Evolutionary conservation across 1,284 basidiomycete species (phyloP), one percentile per base, ranked within the genome.

Genomic region (Wallemia mellicola): DNA sequence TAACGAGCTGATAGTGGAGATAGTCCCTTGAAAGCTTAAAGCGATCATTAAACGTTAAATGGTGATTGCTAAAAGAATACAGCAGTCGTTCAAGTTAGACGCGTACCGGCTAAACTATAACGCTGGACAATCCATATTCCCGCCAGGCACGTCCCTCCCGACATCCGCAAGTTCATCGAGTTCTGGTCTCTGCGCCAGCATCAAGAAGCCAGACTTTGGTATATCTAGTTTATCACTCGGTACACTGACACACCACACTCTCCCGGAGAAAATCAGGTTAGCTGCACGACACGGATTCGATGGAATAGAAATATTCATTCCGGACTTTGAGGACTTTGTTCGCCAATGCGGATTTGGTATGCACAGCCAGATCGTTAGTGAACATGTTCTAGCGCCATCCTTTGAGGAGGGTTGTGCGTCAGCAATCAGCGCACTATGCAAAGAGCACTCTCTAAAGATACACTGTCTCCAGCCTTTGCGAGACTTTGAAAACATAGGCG

Each of bases 261-360:
- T 62, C n/a, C 60, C 60, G 17, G 48, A 28, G n/a, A 62, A 62
- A 60, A 58, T 62, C 58, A 2, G 59, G 15, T 28, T 32, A n/a
- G 61, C 60, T 22, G 56, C 61, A 9, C 26, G 32, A 24, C 58
- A 48, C 22, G 61, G 61, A 2, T 62, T 60, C 60, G 58, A 59
- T 30, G 59, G 58, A 2, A 59, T 62, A 30, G 61, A 62, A 57
- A 57, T 62, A 57, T 62, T 62, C 38, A 59, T 60, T 24, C 60
- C 61, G 24, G 61, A 62, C 26, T 61, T 62, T 27, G 61, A 62
- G 24, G 61, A 54, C 24, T 62, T 62, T 26, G 57, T 61, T 24
- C 28, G 60, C 15, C 58, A 60, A 38, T 54, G 59, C 54, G 30
- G 48, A 7, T 55, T 60, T 7, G 61, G 60, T 2, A 32, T 30